Percentiles rank a stretch among this genome's conserved stretches.
phyloP scores from a whole-genome alignment of 768 basidiomycete genomes.

The Boletellus emodensis region DNA sequence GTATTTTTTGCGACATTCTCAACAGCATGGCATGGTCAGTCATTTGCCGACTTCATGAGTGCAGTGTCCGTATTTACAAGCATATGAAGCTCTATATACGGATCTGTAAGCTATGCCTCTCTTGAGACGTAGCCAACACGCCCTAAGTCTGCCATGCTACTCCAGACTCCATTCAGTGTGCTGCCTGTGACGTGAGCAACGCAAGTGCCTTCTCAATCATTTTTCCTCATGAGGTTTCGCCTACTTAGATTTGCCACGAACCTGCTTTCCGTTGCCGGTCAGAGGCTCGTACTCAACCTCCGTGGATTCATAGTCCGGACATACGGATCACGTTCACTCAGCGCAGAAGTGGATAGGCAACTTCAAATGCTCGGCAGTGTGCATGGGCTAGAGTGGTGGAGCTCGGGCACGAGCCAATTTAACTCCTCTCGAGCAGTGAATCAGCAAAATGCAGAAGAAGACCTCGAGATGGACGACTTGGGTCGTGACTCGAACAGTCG shows the following conservation, averaged over 20 bases:
- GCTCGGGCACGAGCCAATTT: no score
- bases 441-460: no score
- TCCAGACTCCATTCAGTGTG: not conserved
- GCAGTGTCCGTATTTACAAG: not conserved
- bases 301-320: conserved; percentile 7
- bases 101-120: not conserved
- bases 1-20: not conserved
- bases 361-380: conserved; percentile 2
- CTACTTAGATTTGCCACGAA: conserved; percentile 5
- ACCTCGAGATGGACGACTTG: no score
- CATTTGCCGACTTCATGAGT: not conserved
- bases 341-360: conserved; percentile 14
- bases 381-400: not conserved
- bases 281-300: conserved; percentile 17
- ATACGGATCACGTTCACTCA: conserved; percentile 1
- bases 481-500: no score
- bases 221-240: not conserved
- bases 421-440: no score
- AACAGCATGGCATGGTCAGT: conserved; percentile 3
- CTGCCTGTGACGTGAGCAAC: not conserved
- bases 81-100: not conserved
- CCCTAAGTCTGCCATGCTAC: not conserved
- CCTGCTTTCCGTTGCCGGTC: conserved; percentile 17
- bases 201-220: no score
- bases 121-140: not conserved